Percentiles rank a stretch among this genome's conserved stretches.
These are phyloP conservation scores for Geotrichum bryndzae DNA, from an alignment of 1,139 yeast genomes.

Conservation along the genomic window DNA sequence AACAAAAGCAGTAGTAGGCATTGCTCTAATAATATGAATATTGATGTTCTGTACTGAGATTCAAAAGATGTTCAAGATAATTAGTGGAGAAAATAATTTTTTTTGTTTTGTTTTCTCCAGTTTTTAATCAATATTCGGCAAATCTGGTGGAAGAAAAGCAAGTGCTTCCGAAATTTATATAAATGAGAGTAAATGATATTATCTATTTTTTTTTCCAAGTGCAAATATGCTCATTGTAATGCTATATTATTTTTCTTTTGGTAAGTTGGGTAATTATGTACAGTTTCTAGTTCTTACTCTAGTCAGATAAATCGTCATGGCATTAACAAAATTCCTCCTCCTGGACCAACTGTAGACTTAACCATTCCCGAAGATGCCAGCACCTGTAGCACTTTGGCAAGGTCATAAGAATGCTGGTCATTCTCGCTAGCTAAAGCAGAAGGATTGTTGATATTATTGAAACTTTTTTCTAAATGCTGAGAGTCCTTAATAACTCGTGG, in stretches of 20 bases:
- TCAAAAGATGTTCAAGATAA: background rate
- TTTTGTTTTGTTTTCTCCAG: too few relatives aligned
- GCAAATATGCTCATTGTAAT: background rate
- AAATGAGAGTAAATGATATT: background rate
- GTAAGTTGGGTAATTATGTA: background rate
- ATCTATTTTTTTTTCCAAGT: background rate
- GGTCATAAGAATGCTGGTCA: slow-evolving; percentile 8
- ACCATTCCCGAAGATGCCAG: slow-evolving; percentile 15
- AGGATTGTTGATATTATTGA: slow-evolving; percentile 13
- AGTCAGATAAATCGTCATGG: background rate
- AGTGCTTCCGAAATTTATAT: background rate
- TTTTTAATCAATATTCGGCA: background rate
- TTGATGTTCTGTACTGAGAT: background rate
- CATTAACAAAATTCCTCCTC: slow-evolving; percentile 11
- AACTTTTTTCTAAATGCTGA: slow-evolving; percentile 7
- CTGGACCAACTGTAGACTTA: slow-evolving; percentile 12
- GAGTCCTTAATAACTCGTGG: slow-evolving; percentile 11
- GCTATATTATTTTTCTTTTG: background rate
- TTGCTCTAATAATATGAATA: background rate
- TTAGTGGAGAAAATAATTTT: too few relatives aligned
- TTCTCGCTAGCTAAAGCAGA: slow-evolving; percentile 7
- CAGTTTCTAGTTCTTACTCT: background rate
- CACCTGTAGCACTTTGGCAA: slow-evolving; percentile 14
- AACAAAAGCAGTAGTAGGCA: slow-evolving; percentile 15
- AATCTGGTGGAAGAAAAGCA: background rate